Conservation (phyloP, 768 basidiomycete genomes). For the Steccherinum ochraceum region DNA sequence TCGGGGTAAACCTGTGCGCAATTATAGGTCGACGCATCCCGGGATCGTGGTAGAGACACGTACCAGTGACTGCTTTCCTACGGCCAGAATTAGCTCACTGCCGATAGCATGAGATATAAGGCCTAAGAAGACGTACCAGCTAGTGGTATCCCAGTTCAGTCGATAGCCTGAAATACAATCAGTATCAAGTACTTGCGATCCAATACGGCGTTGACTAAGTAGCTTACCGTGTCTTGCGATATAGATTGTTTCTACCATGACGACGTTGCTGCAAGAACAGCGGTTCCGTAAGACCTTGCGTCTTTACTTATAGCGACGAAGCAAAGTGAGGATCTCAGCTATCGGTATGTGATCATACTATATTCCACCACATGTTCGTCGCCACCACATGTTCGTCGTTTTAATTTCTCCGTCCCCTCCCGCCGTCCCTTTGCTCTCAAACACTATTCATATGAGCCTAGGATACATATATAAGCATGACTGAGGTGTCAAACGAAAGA, state of each 20-base stretch:
- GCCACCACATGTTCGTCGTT: too few relatives aligned
- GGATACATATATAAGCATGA: too few relatives aligned
- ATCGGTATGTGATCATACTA: too few relatives aligned
- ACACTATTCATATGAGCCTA: too few relatives aligned
- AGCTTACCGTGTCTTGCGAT: conserved; percentile 59
- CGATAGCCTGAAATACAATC: conserved; percentile 50
- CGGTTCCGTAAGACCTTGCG: too few relatives aligned
- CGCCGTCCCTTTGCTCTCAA: too few relatives aligned
- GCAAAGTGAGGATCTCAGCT: too few relatives aligned
- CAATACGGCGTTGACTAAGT: not conserved
- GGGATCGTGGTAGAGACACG: not conserved
- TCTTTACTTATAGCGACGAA: too few relatives aligned
- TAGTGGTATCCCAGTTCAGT: conserved; percentile 61
- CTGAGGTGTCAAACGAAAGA: too few relatives aligned
- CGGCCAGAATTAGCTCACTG: not conserved
- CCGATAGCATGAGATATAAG: not conserved
- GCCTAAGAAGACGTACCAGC: conserved; percentile 42
- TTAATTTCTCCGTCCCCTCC: too few relatives aligned
- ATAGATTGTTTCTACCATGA: conserved; percentile 58
- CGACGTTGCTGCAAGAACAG: too few relatives aligned
- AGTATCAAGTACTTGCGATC: not conserved
- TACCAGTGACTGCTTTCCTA: conserved; percentile 16
- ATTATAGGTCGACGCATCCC: conserved; percentile 8
- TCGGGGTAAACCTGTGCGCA: conserved; percentile 60
- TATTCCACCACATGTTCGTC: too few relatives aligned